Percentiles rank a stretch among this genome's conserved stretches.
phyloP scores from a whole-genome alignment of 805 yeast species.

The Suhomyces prunicola region DNA sequence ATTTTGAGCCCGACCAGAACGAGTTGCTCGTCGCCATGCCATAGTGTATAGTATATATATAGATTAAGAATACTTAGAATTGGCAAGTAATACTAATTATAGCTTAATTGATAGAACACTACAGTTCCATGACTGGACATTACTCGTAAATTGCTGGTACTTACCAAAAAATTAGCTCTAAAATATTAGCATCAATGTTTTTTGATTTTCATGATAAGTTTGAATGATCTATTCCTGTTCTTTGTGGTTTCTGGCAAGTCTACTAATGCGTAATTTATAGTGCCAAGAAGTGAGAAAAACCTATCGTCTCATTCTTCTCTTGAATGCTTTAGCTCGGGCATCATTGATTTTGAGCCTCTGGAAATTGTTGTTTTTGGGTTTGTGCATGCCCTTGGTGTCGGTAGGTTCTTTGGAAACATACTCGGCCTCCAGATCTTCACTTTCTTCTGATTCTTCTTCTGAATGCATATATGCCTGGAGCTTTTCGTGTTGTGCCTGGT shows the following conservation, averaged over 20 bases:
- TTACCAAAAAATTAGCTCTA: not conserved
- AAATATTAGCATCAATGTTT: not conserved
- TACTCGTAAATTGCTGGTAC: not conserved
- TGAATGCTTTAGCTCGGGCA: constrained; percentile 39
- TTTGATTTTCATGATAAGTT: no score
- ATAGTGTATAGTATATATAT: not conserved
- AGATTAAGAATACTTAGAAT: not conserved
- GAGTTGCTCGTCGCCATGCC: constrained; percentile 23
- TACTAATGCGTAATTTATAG: not conserved
- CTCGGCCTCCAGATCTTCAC: constrained; percentile 15
- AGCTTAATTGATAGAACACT: not conserved
- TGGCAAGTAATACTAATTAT: not conserved
- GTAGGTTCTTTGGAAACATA: constrained; percentile 19
- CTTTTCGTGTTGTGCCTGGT: constrained; percentile 24
- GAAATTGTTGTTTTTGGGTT: constrained; percentile 47
- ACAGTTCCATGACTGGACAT: not conserved
- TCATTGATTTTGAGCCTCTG: constrained; percentile 52
- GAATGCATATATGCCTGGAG: constrained; percentile 20
- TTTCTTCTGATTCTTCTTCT: constrained; percentile 15
- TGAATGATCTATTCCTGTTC: no score
- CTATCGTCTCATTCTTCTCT: constrained; percentile 28
- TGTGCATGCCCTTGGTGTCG: constrained; percentile 12
- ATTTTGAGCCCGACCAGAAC: constrained; percentile 16
- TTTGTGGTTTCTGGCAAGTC: not conserved
- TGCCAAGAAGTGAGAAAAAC: no score